phyloP scores from a whole-genome alignment of 2,329 filamentous ascomycete genomes.

The Sclerotinia spermophila region DNA sequence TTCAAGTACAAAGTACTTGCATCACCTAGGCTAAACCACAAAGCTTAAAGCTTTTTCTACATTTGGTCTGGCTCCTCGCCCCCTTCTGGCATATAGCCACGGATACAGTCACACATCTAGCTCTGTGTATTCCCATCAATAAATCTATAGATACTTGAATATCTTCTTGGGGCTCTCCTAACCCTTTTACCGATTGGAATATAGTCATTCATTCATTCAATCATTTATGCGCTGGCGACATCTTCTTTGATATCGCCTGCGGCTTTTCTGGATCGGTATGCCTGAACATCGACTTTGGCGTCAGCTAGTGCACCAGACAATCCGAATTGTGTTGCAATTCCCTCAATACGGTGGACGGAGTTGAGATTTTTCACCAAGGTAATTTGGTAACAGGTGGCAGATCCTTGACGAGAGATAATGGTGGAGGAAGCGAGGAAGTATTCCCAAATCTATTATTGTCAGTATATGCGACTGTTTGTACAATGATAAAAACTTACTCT shows the following conservation, averaged over 20 bases:
- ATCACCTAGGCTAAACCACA: constrained; percentile 11
- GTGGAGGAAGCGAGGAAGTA: constrained; percentile 76
- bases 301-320: constrained; percentile 57
- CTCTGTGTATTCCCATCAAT: not conserved
- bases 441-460: constrained; percentile 64
- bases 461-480: constrained; percentile 17
- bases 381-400: constrained; percentile 75
- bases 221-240: constrained; percentile 13
- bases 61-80: not conserved
- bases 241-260: constrained; percentile 12
- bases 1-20: constrained; percentile 15
- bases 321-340: constrained; percentile 62
- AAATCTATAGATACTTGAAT: not conserved
- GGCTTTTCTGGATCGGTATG: constrained; percentile 16
- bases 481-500: constrained; percentile 57
- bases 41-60: constrained; percentile 7
- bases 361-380: constrained; percentile 80
- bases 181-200: not conserved
- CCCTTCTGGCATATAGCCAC: not conserved
- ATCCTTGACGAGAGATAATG: constrained; percentile 71
- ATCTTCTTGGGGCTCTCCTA: not conserved
- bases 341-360: constrained; percentile 72
- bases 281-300: constrained; percentile 30
- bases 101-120: constrained; percentile 4
- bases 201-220: not conserved